phyloP scores from a whole-genome alignment of 2,329 filamentous ascomycete species.

The Colletotrichum sidae region DNA sequence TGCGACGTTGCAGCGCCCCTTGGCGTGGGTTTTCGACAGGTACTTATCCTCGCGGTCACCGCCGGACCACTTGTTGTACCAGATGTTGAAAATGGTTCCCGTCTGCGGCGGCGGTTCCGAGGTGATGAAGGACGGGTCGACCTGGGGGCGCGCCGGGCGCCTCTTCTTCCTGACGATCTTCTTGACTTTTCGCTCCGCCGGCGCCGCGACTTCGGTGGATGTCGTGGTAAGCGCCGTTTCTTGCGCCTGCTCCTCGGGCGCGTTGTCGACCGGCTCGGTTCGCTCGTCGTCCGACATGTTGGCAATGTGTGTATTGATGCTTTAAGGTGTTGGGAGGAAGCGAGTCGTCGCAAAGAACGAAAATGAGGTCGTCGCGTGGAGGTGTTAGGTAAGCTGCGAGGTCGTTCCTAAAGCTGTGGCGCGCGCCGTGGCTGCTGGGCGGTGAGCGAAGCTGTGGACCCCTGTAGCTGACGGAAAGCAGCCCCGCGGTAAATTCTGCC shows the following conservation, averaged over 20 bases:
- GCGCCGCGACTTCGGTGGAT: constrained; percentile 58
- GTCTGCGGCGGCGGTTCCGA: constrained; percentile 91
- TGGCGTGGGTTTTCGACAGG: constrained; percentile 83
- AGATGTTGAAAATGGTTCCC: constrained; percentile 96
- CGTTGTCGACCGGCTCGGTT: not conserved
- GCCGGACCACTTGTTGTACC: constrained; percentile 99
- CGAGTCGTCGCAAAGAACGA: constrained; percentile 13
- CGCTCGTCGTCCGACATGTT: not conserved
- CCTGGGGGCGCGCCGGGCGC: constrained; percentile 88
- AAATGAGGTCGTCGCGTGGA: constrained; percentile 2
- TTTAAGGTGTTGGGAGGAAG: not conserved
- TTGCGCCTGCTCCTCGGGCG: constrained; percentile 8
- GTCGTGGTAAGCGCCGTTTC: constrained; percentile 46
- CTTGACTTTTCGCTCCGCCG: constrained; percentile 76
- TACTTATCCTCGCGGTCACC: constrained; percentile 95
- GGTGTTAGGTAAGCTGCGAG: constrained; percentile 14
- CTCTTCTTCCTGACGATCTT: constrained; percentile 94
- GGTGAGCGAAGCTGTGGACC: constrained; percentile 13
- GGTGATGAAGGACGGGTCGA: constrained; percentile 85
- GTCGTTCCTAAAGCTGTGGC: constrained; percentile 30
- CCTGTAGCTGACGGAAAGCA: constrained; percentile 20
- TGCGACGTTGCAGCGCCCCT: constrained; percentile 86
- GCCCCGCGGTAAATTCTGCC: constrained; percentile 38
- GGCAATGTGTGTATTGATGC: not conserved
- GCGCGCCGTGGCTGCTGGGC: constrained; percentile 12